Evolutionary conservation across 352 stramenopile species (phyloP), one percentile per base, ranked within the genome.

Genomic region (Globisporangium cederbergense): DNA sequence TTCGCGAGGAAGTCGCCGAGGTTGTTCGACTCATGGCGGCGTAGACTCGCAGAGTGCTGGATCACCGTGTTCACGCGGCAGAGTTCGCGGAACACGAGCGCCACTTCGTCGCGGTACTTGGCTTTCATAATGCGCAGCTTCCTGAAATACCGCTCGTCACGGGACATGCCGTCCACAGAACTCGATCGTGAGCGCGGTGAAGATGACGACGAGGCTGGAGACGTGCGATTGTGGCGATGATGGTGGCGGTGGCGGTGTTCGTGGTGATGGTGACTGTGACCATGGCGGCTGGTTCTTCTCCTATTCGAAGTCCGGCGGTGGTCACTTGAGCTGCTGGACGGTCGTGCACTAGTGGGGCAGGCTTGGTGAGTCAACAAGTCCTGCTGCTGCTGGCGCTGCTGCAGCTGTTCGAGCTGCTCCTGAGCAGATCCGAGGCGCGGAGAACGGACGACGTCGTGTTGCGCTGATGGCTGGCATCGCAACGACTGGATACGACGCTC

Each of bases 61-160:
- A 92, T 94, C 60, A 92, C 81, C 43, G 77, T 83, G 59, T 91
- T 91, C 50, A 94, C 81, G 51, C 83, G 83, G 47, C 83, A 91
- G 32, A 94, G 74, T 60, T 94, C 86, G 10, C 81, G 81, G 60
- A 86, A 91, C 42, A 94, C 86, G 57, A 94, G 64, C 32, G 84
- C 83, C 18, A 94, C 80, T 71, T 92, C 82, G 62, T 94, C 83
- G 13, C 86, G 84, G 63, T 94, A 94, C 64, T 83, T 73, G 13
- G 47, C 77, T 52, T 89, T 87, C 81, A 94, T 91, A 20, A 78
- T 68, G 16, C 73, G 73, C 18, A 94, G 74, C 40, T 86, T 86
- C 11, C 74, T 68, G 58, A 90, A 90, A 63, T 94, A 94, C 61
- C 76, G 71, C 55, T 83, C 74, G 34, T 91, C 80, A 6, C 77